These are phyloP conservation scores for Linum trigynum DNA, from an alignment of 345 rosid genomes.

Conservation along the genomic window DNA sequence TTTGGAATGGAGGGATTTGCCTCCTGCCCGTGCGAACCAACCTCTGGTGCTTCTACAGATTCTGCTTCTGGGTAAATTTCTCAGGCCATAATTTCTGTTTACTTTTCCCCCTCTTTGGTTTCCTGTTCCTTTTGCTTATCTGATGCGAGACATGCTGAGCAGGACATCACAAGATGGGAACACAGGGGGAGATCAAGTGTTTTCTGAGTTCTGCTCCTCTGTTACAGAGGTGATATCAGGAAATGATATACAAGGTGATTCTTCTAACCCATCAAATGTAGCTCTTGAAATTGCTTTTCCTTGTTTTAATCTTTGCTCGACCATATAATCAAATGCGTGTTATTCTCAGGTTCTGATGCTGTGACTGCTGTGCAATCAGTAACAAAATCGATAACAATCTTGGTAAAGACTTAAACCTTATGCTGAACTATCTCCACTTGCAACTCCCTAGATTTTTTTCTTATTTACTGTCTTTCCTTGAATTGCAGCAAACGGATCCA, in stretches of 20 bases:
- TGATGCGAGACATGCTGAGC: constrained; percentile 7
- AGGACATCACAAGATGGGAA: constrained; percentile 42
- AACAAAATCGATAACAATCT: constrained; percentile 52
- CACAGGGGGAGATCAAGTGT: constrained; percentile 24
- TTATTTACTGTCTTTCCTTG: constrained; percentile 1
- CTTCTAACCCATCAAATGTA: constrained; percentile 7
- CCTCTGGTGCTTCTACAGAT: constrained; percentile 1
- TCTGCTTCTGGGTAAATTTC: constrained; percentile 16
- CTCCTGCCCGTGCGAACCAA: background rate
- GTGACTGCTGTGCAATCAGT: constrained; percentile 47
- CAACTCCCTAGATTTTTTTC: background rate
- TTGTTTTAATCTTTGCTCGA: background rate
- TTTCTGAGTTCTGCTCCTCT: constrained; percentile 44
- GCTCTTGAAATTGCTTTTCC: background rate
- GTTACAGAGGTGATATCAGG: constrained; percentile 32
- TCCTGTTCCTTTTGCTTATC: background rate
- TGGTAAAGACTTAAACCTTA: constrained; percentile 18
- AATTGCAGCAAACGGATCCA: constrained; percentile 37
- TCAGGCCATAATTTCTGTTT: constrained; percentile 1
- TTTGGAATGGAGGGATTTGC: constrained; percentile 41
- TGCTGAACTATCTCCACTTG: background rate
- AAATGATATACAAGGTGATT: constrained; percentile 33
- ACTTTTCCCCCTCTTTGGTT: background rate
- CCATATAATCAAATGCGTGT: background rate
- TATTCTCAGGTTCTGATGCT: constrained; percentile 39